These are phyloP conservation scores for Termitomyces sp. DNA, from an alignment of 768 basidiomycete genomes.

Conservation along the genomic window DNA sequence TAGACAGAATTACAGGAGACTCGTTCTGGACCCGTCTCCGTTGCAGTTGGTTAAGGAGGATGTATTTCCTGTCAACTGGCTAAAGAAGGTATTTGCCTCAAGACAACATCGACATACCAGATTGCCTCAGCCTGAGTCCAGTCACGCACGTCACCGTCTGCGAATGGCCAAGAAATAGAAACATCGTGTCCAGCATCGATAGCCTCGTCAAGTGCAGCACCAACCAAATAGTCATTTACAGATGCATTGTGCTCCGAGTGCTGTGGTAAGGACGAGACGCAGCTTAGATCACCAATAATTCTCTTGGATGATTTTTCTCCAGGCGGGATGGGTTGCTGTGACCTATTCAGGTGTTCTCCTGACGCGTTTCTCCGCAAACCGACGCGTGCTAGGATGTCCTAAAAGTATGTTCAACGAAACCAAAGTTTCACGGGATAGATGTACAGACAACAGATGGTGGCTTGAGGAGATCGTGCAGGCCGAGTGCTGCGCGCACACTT, in stretches of 20 bases:
- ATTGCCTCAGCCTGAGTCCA: conserved; percentile 87
- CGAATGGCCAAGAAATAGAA: conserved; percentile 77
- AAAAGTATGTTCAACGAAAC: conserved; percentile 3
- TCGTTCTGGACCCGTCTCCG: conserved; percentile 83
- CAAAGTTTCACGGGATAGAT: neutral
- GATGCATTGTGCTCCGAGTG: conserved; percentile 37
- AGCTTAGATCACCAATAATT: conserved; percentile 35
- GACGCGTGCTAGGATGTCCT: conserved; percentile 81
- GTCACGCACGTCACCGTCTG: conserved; percentile 64
- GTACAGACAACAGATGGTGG: conserved; percentile 70
- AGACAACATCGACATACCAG: conserved; percentile 48
- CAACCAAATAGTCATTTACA: conserved; percentile 80
- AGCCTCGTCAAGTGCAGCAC: conserved; percentile 75
- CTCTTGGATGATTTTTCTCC: conserved; percentile 15
- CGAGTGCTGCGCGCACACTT: conserved; percentile 67
- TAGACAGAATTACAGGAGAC: conserved; percentile 75
- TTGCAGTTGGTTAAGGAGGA: conserved; percentile 69
- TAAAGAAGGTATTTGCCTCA: neutral
- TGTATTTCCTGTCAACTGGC: conserved; percentile 61
- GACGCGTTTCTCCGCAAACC: conserved; percentile 55
- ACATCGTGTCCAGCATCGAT: conserved; percentile 69
- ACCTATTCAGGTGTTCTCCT: conserved; percentile 23
- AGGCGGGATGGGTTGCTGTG: conserved; percentile 16
- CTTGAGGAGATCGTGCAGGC: conserved; percentile 74
- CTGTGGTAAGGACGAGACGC: conserved; percentile 42